Conservation (phyloP, 768 basidiomycete species). For the Leucocoprinus sp. region DNA sequence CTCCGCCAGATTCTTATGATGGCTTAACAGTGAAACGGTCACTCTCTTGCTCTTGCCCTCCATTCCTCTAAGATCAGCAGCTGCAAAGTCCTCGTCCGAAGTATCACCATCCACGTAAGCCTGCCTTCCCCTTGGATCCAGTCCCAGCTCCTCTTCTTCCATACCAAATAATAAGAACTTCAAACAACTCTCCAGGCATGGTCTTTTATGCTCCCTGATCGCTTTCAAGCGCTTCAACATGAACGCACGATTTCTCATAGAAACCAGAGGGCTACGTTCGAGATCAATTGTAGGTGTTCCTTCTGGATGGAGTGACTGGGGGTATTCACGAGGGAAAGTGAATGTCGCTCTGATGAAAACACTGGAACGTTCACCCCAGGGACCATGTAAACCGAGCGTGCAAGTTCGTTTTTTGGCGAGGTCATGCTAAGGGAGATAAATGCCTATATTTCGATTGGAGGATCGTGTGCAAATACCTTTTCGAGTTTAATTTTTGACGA, state of each 20-base stretch:
- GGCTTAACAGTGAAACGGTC: conserved; percentile 47
- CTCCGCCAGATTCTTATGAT: conserved; percentile 74
- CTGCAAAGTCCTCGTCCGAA: conserved; percentile 51
- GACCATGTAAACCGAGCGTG: conserved; percentile 80
- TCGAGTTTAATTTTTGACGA: conserved; percentile 76
- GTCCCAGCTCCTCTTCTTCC: conserved; percentile 45
- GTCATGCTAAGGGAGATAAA: conserved; percentile 41
- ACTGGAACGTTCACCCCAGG: conserved; percentile 82
- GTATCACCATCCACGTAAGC: conserved; percentile 47
- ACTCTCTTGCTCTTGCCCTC: conserved; percentile 37
- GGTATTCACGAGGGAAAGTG: conserved; percentile 81
- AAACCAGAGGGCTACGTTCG: conserved; percentile 75
- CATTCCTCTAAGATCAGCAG: neutral
- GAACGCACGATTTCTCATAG: conserved; percentile 65
- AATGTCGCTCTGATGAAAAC: conserved; percentile 87
- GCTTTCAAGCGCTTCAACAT: conserved; percentile 70
- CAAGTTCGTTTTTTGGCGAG: conserved; percentile 68
- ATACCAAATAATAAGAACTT: conserved; percentile 70
- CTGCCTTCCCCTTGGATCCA: no score
- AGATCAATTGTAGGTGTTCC: conserved; percentile 72
- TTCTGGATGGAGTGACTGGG: conserved; percentile 49
- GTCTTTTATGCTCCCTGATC: conserved; percentile 64
- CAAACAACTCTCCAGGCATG: conserved; percentile 80
- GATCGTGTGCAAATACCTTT: conserved; percentile 42
- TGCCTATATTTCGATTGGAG: no score